Conservation (phyloP, 257 asterid species). For the Galeopsis tetrahit region DNA sequence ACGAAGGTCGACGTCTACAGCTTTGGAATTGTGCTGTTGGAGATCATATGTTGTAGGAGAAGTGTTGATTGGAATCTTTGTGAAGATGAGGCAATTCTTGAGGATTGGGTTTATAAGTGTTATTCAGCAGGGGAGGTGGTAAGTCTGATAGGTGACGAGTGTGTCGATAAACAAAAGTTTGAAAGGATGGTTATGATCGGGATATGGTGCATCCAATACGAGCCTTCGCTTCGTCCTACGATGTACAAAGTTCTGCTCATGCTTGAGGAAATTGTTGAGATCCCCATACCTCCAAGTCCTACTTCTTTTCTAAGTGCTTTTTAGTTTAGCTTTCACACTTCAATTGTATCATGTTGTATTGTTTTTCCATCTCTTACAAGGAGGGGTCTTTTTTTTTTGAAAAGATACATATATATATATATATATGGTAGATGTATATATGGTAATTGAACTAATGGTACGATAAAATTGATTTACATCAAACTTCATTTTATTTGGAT, state of each 20-base stretch:
- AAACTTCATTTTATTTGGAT: too few species aligned
- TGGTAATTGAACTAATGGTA: too few species aligned
- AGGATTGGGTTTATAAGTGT: conserved; percentile 48
- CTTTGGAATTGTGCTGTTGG: too few species aligned
- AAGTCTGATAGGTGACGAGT: conserved; percentile 39
- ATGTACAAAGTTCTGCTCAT: conserved; percentile 61
- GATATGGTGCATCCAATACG: conserved; percentile 64
- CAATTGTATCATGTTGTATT: too few species aligned
- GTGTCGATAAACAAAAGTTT: conserved; percentile 35
- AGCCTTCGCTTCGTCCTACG: conserved; percentile 56
- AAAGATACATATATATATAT: too few species aligned
- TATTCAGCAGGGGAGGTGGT: conserved; percentile 36
- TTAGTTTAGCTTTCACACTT: background rate
- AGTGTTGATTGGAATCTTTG: conserved; percentile 39
- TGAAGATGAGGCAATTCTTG: conserved; percentile 53
- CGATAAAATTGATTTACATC: too few species aligned
- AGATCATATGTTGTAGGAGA: too few species aligned
- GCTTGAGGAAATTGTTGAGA: conserved; percentile 66
- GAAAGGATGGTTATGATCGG: conserved; percentile 53
- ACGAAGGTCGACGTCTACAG: too few species aligned
- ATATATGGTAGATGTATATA: too few species aligned
- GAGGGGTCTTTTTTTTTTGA: too few species aligned
- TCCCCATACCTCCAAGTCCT: conserved; percentile 61
- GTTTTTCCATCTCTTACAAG: too few species aligned
- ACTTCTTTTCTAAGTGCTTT: conserved; percentile 45